Base-by-base conservation (phyloP, 2,329 filamentous ascomycete genomes). In the Colletotrichum abscissum region DNA sequence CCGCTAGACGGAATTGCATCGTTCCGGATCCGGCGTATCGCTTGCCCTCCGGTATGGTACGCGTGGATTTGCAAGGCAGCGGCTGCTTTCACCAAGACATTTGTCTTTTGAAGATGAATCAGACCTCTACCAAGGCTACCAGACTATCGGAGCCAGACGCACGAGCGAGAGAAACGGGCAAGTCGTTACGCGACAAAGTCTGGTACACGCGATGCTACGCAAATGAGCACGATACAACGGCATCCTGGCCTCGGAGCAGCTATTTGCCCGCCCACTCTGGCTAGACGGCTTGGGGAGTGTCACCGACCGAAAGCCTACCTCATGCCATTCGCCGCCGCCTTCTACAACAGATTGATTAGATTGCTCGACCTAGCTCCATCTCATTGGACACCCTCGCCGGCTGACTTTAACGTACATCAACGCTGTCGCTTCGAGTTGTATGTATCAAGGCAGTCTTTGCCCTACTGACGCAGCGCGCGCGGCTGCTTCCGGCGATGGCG, bases 331-430 rank as follows among this genome's bases (percentile, higher is more conserved):
- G 49, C 55, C 60, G 70, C 49, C 69, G 64, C 56, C 70, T 65
- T 56, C 30, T 60, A 55, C 69, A 65, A 60, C 73, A 73, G 73
- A 73, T 74, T 73, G 73, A 74, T 74, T 74, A 73, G 71, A 73
- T 71, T 60, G 35, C 33, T 62, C 52, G 56, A 35, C 56, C 30
- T 65, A 67, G 56, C 56, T 14, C 5, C 12, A 26, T 38, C 46
- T 57, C 26, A 60, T 73, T 73, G 60, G 70, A 16, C 19, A 24
- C 28, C 46, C 55, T 46, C n/a, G 49, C 38, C 67, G 60, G 58
- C 56, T 63, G 55, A 30, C 33, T 60, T 5, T 58, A 26, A 59
- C 46, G 22, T 16, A 58, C 35, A 62, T 4, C 12, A 26, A 49
- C 38, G 35, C 38, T 65, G n/a, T 46, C 70, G 16, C 22, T 12